These are phyloP conservation scores for Persicaria maculosa DNA, from an alignment of 148 eudicot species.

Conservation along the genomic window DNA sequence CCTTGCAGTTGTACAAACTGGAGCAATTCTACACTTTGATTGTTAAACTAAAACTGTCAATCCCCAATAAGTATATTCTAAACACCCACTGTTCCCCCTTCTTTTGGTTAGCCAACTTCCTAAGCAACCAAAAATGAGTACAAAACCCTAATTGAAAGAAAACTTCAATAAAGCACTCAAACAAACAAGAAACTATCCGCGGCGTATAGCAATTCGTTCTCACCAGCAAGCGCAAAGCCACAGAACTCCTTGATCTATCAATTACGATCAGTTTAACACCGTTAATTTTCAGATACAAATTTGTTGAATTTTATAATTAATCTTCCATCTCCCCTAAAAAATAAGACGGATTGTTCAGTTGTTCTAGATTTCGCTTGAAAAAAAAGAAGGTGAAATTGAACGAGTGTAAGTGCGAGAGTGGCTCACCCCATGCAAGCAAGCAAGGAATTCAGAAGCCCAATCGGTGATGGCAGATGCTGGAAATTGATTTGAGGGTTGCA, in stretches of 20 bases:
- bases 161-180: not conserved
- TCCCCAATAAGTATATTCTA: too few relatives aligned
- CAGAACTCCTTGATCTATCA: not conserved
- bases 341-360: not conserved
- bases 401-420: not conserved
- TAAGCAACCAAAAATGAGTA: not conserved
- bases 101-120: not conserved
- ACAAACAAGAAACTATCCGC: not conserved
- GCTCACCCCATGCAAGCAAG: constrained; percentile 9
- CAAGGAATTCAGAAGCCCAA: not conserved
- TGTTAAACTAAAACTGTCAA: not conserved
- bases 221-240: not conserved
- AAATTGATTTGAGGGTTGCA: not conserved
- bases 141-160: not conserved
- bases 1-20: not conserved
- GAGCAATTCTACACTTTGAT: not conserved
- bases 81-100: too few relatives aligned
- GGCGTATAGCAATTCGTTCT: not conserved
- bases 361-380: not conserved
- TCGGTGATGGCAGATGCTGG: not conserved
- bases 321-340: not conserved
- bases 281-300: not conserved
- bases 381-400: not conserved
- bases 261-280: not conserved
- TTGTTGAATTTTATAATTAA: not conserved